Percentiles rank a stretch among this genome's conserved stretches.
Evolutionary conservation across 177 flowering plant species (phyloP).

Genomic region (Vitis hybrid): DNA sequence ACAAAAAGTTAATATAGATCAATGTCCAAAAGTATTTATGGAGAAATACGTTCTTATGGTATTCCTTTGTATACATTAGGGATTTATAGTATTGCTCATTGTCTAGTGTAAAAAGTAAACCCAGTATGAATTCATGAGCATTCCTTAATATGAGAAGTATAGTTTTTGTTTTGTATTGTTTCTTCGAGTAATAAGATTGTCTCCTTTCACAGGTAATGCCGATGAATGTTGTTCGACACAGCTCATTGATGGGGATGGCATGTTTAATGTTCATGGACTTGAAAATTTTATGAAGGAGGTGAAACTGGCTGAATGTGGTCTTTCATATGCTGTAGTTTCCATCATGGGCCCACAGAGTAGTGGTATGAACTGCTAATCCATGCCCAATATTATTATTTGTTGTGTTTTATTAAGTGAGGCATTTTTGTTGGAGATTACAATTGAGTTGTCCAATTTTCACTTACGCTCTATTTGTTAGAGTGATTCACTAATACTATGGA

Average conservation of each 20-base stretch:
- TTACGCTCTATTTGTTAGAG: too few species aligned
- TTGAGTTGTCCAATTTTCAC: too few species aligned
- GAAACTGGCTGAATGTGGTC: conserved; percentile 71
- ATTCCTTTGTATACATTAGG: too few species aligned
- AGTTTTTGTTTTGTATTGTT: not conserved
- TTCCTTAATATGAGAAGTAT: too few species aligned
- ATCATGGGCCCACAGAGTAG: conserved; percentile 97
- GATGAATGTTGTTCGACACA: conserved; percentile 60
- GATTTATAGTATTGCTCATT: too few species aligned
- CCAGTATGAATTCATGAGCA: too few species aligned
- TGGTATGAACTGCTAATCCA: conserved; percentile 45
- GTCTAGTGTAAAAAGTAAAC: too few species aligned
- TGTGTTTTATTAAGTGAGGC: not conserved
- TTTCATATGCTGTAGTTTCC: conserved; percentile 87
- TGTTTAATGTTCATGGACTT: conserved; percentile 62
- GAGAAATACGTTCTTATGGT: too few species aligned
- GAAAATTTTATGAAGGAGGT: conserved; percentile 61
- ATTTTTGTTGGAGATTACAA: too few species aligned
- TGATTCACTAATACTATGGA: too few species aligned
- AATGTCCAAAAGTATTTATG: too few species aligned
- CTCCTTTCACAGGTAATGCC: conserved; percentile 29
- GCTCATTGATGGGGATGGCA: conserved; percentile 84
- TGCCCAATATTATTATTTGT: not conserved
- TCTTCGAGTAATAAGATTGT: not conserved
- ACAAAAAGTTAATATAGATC: too few species aligned